Evolutionary conservation across 331 rosid species (phyloP), one percentile per base, ranked within the genome.

Genomic region (Arachis monticola): DNA sequence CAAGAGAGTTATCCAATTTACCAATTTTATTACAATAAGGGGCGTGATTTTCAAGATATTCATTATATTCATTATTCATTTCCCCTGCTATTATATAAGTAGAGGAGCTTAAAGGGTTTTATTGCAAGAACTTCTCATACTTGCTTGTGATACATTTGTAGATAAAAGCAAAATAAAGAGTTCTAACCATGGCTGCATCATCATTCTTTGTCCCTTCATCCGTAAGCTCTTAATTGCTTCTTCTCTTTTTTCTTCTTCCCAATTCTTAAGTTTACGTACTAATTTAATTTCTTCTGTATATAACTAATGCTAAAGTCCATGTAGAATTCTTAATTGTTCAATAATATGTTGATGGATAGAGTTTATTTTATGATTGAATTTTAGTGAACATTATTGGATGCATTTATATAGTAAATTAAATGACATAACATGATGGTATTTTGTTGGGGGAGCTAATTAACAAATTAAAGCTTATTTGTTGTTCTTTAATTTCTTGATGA

Each of bases 171-270:
- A 8, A 52, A 2, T 50, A 1, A 41, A 64, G 44, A 77, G 78
- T 78, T 87, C 79, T 79, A 5, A 71, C 87, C 87, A 94, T 94
- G 99, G 91, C 96, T 81, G 84, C 96, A 84, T 81, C 96, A 84
- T 79, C 97, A 79, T 80, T 82, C 81, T 87, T 90, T 13, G 91
- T 84, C 51, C 97, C 97, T 83, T 88, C 97, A 68, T 83, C 90
- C 80, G 99, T 94, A 82, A 82, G 85, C 64, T 14, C n/a, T 10
- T n/a, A 48, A 12, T 48, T 58, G 5, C 9, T 53, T 65, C 60
- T 75, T 40, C 63, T 59, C 75, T n/a, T 35, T 30, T 2, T 10
- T 13, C 3, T 47, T 48, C 45, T 55, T 27, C 69, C 31, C 60
- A 8, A 10, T 51, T 50, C 42, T 47, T 17, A 38, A 51, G 10